Evolutionary conservation across 306 rosid species (phyloP), one percentile per base, ranked within the genome.

Genomic region (Vachellia pachyceras): DNA sequence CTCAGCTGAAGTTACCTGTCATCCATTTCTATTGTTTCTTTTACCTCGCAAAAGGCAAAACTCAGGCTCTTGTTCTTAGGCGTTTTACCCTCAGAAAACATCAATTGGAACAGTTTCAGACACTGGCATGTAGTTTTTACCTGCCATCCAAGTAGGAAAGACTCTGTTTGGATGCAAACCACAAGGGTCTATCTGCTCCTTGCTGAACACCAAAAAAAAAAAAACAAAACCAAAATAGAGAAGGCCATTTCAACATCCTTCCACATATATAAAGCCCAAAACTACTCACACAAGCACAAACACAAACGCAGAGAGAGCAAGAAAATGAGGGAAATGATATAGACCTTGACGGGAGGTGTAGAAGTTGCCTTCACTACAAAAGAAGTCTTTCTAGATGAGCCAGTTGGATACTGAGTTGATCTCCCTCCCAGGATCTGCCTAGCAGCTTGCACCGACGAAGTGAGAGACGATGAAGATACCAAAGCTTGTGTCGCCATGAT

Each of bases 131-230:
- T 22, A 44, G 44, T 14, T 61, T 23, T 72, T 90, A 95, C 99
- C 99, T 95, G 86, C 99, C 99, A 77, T 95, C 98, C 90, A 95
- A 87, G 93, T 95, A 95, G 77, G 99, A 15, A 73, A 95, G 99
- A 68, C 98, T 93, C 71, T 95, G 99, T 83, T 95, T 91, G 79
- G 99, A 95, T n/a, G 99, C 99, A 75, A 93, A 93, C 99, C 99
- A 95, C 84, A 95, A 84, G 1, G 57, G 96, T 67, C 99, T 89
- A 60, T 93, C 85, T 10, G 92, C 93, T 79, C 98, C 97, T 93
- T 91, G 98, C 98, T 95, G 89, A 88, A 84, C 36, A 20, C 79
- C n/a, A 72, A 60, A 76, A 55, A 39, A 76, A 68, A 36, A 1
- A 10, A 15, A 60, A 76, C 47, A 39, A 1, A 10, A 15, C 49